Evolutionary conservation across 352 stramenopile genomes (phyloP), one percentile per base, ranked within the genome.

Genomic region (Porosira glacialis): DNA sequence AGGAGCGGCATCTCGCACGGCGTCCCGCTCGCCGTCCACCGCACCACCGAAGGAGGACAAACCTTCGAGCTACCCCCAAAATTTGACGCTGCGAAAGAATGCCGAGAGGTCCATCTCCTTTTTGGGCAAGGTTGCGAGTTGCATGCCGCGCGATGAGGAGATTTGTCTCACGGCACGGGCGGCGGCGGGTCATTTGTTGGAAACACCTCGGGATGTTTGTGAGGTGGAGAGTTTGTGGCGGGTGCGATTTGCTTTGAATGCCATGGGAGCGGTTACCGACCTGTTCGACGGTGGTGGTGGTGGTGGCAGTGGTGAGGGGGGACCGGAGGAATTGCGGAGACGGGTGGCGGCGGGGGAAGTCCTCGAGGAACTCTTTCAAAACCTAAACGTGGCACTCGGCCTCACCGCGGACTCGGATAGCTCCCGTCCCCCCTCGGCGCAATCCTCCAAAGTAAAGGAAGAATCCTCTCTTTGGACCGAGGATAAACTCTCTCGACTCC

Each of bases 141-240:
- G 72, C 45, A 24, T 65, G 19, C 41, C 19, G 15, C 28, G 71
- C 24, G 69, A 83, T 50, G 50, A 73, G 21, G 43, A 52, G 15
- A 47, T 85, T n/a, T 22, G 59, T 3, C 35, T 48, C 6, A 63
- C 66, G 24, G 78, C 72, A 27, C 59, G 70, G 17, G 69, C 73
- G 17, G 69, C 77, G 15, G 74, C 75, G 48, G 60, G 65, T 4
- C 77, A 86, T 13, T 59, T 90, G 28, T 11, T 88, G 2, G 48
- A 84, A 53, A 65, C 78, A 44, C 8, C 8, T 3, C 6, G 19
- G n/a, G 36, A 66, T 21, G 48, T 81, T 53, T 33, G 70, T 39
- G 71, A 81, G 38, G 45, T 87, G 51, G 39, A 64, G 6, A 27
- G 30, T 7, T 35, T 76, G 19, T 72, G 59, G 56, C 31, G 17